Base-by-base conservation (phyloP, 345 rosid genomes). In the Boechera divaricarpa region DNA sequence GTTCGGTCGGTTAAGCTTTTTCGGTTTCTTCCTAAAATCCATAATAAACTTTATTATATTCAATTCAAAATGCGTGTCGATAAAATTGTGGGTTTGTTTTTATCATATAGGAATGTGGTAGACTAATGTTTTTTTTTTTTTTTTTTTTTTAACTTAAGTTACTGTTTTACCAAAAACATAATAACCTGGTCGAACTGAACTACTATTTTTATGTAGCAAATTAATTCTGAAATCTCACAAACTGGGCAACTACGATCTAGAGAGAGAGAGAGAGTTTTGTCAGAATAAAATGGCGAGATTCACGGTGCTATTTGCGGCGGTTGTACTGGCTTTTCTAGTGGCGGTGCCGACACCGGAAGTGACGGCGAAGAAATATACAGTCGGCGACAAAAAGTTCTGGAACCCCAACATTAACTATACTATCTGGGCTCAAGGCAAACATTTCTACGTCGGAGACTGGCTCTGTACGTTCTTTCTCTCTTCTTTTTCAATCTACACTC, bases 391-490 rank as follows among this genome's bases (percentile, higher is more conserved):
- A 44, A 94, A 70, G 81, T 87, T 83, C 8, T 94, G 98, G 98
- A 81, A 77, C 60, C 74, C 72, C 33, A 87, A 85, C 80, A 4
- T 89, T 29, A 89, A 91, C 90, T 91, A 88, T 77, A 88, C 90
- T 28, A 33, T 79, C 10, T 94, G 97, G 97, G 91, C 88, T 76
- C 73, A 86, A 63, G 89, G 66, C 77, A 91, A 85, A 67, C 93
- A 88, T 45, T 94, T 94, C 80, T 86, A 87, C 84, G 81, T 87
- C 78, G 98, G 89, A 1, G 97, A 94, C 79, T 94, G 98, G 97
- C 98, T 94, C 62, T 90, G 98, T 94, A 86, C 58, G 89, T 54
- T 63, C 77, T 49, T 52, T 72, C 52, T 26, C 77, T 7, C 76
- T 33, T 47, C 31, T 41, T 39, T 26, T 33, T 52, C 44, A 63